These are phyloP conservation scores for Zymoseptoria ardabiliae DNA, from an alignment of 2,329 filamentous ascomycete genomes.

Conservation along the genomic window DNA sequence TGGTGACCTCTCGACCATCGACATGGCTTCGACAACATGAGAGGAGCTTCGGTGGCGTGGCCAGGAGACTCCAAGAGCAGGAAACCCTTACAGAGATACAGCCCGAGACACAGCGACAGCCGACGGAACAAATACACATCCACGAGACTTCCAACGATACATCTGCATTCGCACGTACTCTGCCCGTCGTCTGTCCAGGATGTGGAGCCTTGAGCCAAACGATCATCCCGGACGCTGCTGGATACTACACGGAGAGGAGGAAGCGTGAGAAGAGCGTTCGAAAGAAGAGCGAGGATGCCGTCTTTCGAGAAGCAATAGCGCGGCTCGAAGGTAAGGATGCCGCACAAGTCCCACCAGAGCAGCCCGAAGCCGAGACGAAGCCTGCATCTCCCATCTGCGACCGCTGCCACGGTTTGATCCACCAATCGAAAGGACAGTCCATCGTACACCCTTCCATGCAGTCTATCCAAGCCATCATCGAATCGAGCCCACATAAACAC, in stretches of 20 bases:
- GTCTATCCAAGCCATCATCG: conserved; percentile 73
- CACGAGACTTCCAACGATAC: not conserved
- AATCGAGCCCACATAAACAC: conserved; percentile 78
- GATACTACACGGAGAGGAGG: conserved; percentile 48
- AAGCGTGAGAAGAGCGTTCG: conserved; percentile 31
- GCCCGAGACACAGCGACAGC: not conserved
- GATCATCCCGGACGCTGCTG: conserved; percentile 46
- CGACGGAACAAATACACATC: not conserved
- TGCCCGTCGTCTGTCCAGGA: conserved; percentile 46
- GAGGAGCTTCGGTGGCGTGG: not conserved
- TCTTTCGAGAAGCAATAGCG: conserved; percentile 28
- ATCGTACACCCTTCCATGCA: conserved; percentile 77
- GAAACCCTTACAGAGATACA: not conserved
- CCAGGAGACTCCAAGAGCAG: not conserved
- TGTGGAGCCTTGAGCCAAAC: conserved; percentile 56
- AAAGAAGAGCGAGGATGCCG: conserved; percentile 29
- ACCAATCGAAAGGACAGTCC: conserved; percentile 64
- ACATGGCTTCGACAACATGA: not conserved
- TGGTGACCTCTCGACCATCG: not conserved
- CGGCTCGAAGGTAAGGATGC: conserved; percentile 7
- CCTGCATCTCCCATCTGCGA: conserved; percentile 54
- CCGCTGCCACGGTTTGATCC: conserved; percentile 73
- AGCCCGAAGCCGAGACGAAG: not conserved
- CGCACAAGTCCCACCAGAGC: not conserved
- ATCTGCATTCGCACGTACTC: conserved; percentile 11